Conservation (phyloP, 2,329 filamentous ascomycete genomes). For the Fusarium illudens region DNA sequence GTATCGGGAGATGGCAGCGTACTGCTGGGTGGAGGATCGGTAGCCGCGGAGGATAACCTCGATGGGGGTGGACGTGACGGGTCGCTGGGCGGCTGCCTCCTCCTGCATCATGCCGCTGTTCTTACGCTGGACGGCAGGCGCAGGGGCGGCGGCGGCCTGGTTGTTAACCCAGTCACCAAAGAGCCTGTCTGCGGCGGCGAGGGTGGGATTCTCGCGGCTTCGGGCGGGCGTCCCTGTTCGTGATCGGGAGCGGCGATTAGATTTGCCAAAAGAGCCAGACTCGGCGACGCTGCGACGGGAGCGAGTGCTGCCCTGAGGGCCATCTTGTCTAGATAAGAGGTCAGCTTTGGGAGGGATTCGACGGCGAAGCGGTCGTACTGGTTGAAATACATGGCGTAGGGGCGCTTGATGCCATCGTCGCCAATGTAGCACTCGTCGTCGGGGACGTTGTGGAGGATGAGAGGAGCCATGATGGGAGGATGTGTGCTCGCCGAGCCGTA, state of each 20-base stretch:
- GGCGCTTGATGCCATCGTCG: slow-evolving; percentile 70
- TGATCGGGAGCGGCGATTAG: slow-evolving; percentile 69
- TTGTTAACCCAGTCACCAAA: slow-evolving; percentile 67
- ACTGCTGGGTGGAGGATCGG: slow-evolving; percentile 70
- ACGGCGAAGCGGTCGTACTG: slow-evolving; percentile 55
- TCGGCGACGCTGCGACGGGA: slow-evolving; percentile 65
- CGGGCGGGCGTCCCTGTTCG: slow-evolving; percentile 67
- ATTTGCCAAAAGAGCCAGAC: slow-evolving; percentile 72
- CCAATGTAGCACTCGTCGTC: slow-evolving; percentile 73
- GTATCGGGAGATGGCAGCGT: slow-evolving; percentile 88
- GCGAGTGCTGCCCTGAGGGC: slow-evolving; percentile 57
- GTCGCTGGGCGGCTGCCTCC: slow-evolving; percentile 50
- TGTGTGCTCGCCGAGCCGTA: slow-evolving; percentile 1
- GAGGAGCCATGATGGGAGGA: slow-evolving; percentile 62
- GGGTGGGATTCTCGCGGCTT: slow-evolving; percentile 67
- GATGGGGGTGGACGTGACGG: slow-evolving; percentile 58
- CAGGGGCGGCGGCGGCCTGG: slow-evolving; percentile 49
- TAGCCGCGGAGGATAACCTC: slow-evolving; percentile 91
- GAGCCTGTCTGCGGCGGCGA: slow-evolving; percentile 68
- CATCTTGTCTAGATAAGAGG: slow-evolving; percentile 57
- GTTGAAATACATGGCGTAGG: slow-evolving; percentile 72
- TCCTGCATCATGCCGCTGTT: slow-evolving; percentile 49
- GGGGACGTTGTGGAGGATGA: slow-evolving; percentile 74
- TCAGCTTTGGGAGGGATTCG: slow-evolving; percentile 8
- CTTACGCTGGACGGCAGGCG: slow-evolving; percentile 46